These are phyloP conservation scores for Chlamydomonas incerta DNA, from an alignment of 139 green algal species.

Conservation along the genomic window DNA sequence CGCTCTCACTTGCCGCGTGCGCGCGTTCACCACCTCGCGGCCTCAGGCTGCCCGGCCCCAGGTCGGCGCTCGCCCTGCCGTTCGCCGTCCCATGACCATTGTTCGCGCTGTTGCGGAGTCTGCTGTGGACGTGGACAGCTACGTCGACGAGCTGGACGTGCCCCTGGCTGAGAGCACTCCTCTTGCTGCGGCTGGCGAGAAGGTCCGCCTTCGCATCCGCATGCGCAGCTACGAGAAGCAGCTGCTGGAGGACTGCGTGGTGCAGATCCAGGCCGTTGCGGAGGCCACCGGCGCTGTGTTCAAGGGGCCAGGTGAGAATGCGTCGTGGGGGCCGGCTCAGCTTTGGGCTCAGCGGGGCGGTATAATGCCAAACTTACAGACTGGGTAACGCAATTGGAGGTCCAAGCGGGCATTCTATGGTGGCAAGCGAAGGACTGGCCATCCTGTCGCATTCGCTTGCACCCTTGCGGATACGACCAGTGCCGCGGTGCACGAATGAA, in stretches of 20 bases:
- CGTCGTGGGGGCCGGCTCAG: too few species aligned
- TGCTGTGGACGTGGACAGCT: constrained; percentile 35
- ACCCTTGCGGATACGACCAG: too few species aligned
- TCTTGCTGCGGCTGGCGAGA: constrained; percentile 26
- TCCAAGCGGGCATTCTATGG: too few species aligned
- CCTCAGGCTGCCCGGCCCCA: constrained; percentile 35
- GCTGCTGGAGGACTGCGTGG: constrained; percentile 69
- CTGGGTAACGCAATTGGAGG: too few species aligned
- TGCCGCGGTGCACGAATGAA: too few species aligned
- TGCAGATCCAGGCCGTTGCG: constrained; percentile 77
- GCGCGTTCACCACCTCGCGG: constrained; percentile 48
- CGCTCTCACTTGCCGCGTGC: constrained; percentile 14
- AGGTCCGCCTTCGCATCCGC: constrained; percentile 75
- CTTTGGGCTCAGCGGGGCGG: too few species aligned
- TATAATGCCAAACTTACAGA: too few species aligned
- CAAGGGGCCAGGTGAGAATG: constrained; percentile 64
- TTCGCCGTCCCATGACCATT: not conserved
- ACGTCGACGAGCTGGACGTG: constrained; percentile 52
- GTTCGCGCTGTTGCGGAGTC: not conserved
- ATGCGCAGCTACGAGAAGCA: constrained; percentile 79
- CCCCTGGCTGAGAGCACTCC: not conserved
- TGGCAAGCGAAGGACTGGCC: too few species aligned
- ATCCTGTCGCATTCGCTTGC: too few species aligned
- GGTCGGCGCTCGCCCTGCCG: not conserved
- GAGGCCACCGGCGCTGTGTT: constrained; percentile 74